Percentiles rank a stretch among this genome's conserved stretches.
Conservation (phyloP, 768 basidiomycete genomes). For the Mycena metata region DNA sequence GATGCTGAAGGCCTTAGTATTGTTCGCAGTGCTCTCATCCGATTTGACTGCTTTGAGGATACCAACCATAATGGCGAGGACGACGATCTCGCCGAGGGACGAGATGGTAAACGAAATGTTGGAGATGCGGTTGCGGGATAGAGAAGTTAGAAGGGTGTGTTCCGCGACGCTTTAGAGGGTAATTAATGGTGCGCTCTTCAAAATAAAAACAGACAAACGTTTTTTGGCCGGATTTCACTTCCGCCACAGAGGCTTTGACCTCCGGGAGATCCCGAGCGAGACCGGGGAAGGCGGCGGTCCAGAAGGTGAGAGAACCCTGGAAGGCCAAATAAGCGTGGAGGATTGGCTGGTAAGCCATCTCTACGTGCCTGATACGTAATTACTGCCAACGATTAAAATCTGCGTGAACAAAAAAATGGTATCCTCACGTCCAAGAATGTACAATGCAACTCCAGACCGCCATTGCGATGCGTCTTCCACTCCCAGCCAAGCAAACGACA, state of each 20-base stretch:
- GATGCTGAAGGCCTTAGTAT: slow-evolving; percentile 81
- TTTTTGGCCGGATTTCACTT: slow-evolving; percentile 59
- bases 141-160: slow-evolving; percentile 69
- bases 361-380: slow-evolving; percentile 75
- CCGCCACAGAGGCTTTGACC: slow-evolving; percentile 65
- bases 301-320: slow-evolving; percentile 80
- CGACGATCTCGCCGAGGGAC: slow-evolving; percentile 77
- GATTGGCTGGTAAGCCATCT: neutral
- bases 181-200: neutral
- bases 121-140: slow-evolving; percentile 79
- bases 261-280: slow-evolving; percentile 79
- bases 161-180: slow-evolving; percentile 54
- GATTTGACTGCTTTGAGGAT: slow-evolving; percentile 77
- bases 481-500: slow-evolving; percentile 85
- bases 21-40: slow-evolving; percentile 74
- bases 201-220: slow-evolving; percentile 49
- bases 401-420: neutral
- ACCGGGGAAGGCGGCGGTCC: slow-evolving; percentile 87
- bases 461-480: slow-evolving; percentile 76
- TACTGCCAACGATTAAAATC: slow-evolving; percentile 51
- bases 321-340: neutral
- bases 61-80: slow-evolving; percentile 81
- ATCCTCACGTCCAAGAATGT: slow-evolving; percentile 72
- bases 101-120: slow-evolving; percentile 81
- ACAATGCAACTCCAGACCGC: slow-evolving; percentile 71